These are phyloP conservation scores for Tylopilus felleus DNA, from an alignment of 768 basidiomycete genomes.

Conservation along the genomic window DNA sequence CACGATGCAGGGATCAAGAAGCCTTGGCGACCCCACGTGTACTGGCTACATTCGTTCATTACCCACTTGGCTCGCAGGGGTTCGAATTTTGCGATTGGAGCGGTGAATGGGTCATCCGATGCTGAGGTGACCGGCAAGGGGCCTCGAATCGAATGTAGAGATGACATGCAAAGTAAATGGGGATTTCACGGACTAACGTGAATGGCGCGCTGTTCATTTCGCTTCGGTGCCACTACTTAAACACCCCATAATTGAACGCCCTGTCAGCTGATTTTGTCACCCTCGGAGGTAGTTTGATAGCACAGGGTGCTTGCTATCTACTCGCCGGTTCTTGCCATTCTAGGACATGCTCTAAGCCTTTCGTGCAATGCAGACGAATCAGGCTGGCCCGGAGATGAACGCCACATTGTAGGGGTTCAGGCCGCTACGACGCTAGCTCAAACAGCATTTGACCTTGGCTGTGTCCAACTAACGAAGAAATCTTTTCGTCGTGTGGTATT, in stretches of 20 bases:
- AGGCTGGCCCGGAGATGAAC: too few relatives aligned
- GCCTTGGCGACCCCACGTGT: background rate
- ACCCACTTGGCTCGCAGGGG: background rate
- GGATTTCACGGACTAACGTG: background rate
- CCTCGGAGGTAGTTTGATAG: slow-evolving; percentile 4
- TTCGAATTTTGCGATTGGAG: background rate
- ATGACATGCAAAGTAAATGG: background rate
- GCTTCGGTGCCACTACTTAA: background rate
- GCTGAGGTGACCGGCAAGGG: background rate
- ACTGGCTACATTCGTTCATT: background rate
- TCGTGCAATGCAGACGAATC: too few relatives aligned
- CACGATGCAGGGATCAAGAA: background rate
- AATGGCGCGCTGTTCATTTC: background rate
- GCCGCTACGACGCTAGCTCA: too few relatives aligned
- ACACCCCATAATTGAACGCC: background rate
- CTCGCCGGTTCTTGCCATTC: background rate
- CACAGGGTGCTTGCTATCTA: background rate
- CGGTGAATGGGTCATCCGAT: background rate
- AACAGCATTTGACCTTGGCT: too few relatives aligned
- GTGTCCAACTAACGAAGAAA: too few relatives aligned
- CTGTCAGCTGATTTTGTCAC: background rate
- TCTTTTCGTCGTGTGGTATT: too few relatives aligned
- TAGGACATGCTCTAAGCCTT: background rate
- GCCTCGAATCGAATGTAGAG: background rate
- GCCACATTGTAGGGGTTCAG: too few relatives aligned